Evolutionary conservation across 2,329 filamentous ascomycete genomes (phyloP).

Genomic region (Pseudonectria buxi): DNA sequence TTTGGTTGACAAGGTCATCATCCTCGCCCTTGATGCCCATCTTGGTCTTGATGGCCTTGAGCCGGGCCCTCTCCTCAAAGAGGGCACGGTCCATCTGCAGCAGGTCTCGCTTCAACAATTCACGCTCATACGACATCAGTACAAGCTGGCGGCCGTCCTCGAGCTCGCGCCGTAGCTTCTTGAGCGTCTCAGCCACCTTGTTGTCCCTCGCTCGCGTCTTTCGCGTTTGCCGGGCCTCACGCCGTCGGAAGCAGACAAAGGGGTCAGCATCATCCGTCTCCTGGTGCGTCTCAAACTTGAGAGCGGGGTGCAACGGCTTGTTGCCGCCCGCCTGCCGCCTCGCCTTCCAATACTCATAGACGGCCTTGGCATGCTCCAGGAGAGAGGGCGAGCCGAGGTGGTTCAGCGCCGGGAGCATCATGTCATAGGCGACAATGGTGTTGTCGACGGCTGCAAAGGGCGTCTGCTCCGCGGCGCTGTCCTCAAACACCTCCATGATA

Average conservation of each 20-base stretch:
- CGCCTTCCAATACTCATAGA: slow-evolving; percentile 86
- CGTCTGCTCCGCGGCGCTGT: slow-evolving; percentile 73
- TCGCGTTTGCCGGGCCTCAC: slow-evolving; percentile 87
- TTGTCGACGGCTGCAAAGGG: slow-evolving; percentile 89
- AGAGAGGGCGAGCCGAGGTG: slow-evolving; percentile 43
- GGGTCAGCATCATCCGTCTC: slow-evolving; percentile 95
- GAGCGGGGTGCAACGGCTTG: slow-evolving; percentile 63
- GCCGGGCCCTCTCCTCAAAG: slow-evolving; percentile 72
- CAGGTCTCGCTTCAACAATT: slow-evolving; percentile 70
- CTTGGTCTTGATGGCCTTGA: slow-evolving; percentile 84
- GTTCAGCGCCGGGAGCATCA: slow-evolving; percentile 63
- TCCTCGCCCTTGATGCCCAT: slow-evolving; percentile 88
- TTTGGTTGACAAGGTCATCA: slow-evolving; percentile 90
- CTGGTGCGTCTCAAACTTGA: slow-evolving; percentile 92
- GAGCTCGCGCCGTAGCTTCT: slow-evolving; percentile 81
- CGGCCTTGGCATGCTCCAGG: slow-evolving; percentile 59
- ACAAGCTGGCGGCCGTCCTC: slow-evolving; percentile 83
- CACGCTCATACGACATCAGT: slow-evolving; percentile 69
- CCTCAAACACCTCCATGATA: slow-evolving; percentile 92
- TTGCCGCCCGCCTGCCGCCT: slow-evolving; percentile 62
- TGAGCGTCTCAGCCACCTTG: slow-evolving; percentile 89
- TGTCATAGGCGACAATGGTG: slow-evolving; percentile 69
- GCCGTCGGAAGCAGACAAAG: slow-evolving; percentile 94
- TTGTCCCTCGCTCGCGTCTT: slow-evolving; percentile 93
- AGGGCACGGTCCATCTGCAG: slow-evolving; percentile 68